Percentiles rank a stretch among this genome's conserved stretches.
phyloP scores from a whole-genome alignment of 1,284 basidiomycete species.

The Cystobasidiaceae sp. region DNA sequence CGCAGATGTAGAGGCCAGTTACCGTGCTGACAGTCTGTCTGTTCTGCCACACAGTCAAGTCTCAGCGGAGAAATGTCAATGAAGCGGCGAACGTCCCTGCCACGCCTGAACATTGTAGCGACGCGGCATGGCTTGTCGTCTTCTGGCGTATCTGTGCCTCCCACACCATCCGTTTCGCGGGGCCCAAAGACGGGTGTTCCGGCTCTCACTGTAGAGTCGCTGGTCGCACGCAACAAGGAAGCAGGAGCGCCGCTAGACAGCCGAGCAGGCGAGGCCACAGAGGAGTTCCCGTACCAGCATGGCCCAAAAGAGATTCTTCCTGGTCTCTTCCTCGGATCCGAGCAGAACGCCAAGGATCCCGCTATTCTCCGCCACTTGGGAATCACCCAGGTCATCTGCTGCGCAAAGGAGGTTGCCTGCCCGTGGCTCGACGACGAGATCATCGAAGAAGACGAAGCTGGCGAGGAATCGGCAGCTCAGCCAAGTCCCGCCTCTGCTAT shows the following conservation, averaged over 20 bases:
- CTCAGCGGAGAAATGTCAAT: constrained; percentile 27
- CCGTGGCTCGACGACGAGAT: constrained; percentile 51
- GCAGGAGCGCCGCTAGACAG: constrained; percentile 14
- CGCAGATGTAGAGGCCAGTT: not conserved
- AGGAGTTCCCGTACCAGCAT: constrained; percentile 62
- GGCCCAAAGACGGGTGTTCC: not conserved
- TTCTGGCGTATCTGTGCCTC: not conserved
- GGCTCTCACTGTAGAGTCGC: not conserved
- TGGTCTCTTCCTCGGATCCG: constrained; percentile 84
- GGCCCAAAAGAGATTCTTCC: constrained; percentile 87
- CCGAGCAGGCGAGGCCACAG: constrained; percentile 20
- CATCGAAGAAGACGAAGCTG: constrained; percentile 12
- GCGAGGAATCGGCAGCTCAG: too few relatives aligned
- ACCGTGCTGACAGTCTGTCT: not conserved
- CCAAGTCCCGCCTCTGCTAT: too few relatives aligned
- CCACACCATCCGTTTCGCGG: not conserved
- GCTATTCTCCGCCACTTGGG: constrained; percentile 62
- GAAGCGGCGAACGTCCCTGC: constrained; percentile 24
- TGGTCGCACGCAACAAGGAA: constrained; percentile 24
- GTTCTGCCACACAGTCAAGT: not conserved
- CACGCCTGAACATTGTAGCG: constrained; percentile 23
- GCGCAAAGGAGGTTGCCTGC: constrained; percentile 84
- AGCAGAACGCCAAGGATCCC: constrained; percentile 84
- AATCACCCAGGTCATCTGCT: constrained; percentile 81
- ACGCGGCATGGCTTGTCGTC: not conserved